Conservation (phyloP, 495 filamentous ascomycete species). For the Baudoinia panamericana region DNA sequence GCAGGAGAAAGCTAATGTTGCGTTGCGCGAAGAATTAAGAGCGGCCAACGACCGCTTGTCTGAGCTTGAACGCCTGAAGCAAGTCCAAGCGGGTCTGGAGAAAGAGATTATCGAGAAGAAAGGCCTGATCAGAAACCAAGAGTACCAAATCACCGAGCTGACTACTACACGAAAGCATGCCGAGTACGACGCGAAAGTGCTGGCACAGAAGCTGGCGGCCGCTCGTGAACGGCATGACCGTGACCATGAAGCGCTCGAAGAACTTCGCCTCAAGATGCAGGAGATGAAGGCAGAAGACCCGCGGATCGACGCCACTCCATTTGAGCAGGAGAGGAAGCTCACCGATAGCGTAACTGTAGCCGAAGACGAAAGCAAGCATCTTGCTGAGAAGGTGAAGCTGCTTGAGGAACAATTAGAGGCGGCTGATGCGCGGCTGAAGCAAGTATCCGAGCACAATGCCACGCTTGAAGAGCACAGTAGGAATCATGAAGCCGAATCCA, state of each 20-base stretch:
- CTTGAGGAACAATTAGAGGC: constrained; percentile 17
- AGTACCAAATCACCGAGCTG: constrained; percentile 48
- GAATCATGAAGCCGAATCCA: not conserved
- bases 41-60: constrained; percentile 57
- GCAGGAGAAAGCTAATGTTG: constrained; percentile 27
- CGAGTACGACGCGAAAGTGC: constrained; percentile 45
- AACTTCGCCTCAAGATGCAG: constrained; percentile 40
- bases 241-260: constrained; percentile 41
- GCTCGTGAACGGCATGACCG: constrained; percentile 43
- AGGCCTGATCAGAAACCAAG: constrained; percentile 43
- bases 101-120: constrained; percentile 48
- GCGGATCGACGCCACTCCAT: constrained; percentile 1
- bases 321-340: constrained; percentile 1
- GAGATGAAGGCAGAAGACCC: constrained; percentile 32
- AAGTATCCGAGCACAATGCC: constrained; percentile 13
- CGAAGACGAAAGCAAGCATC: constrained; percentile 12
- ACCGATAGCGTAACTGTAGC: not conserved
- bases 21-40: constrained; percentile 34
- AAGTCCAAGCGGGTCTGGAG: constrained; percentile 33
- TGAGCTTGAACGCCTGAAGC: constrained; percentile 55
- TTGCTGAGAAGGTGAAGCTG: constrained; percentile 17
- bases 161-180: constrained; percentile 43
- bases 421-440: constrained; percentile 16
- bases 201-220: constrained; percentile 40
- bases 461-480: constrained; percentile 14